phyloP scores from a whole-genome alignment of 2,329 filamentous ascomycete genomes.

The Beauveria sp. region DNA sequence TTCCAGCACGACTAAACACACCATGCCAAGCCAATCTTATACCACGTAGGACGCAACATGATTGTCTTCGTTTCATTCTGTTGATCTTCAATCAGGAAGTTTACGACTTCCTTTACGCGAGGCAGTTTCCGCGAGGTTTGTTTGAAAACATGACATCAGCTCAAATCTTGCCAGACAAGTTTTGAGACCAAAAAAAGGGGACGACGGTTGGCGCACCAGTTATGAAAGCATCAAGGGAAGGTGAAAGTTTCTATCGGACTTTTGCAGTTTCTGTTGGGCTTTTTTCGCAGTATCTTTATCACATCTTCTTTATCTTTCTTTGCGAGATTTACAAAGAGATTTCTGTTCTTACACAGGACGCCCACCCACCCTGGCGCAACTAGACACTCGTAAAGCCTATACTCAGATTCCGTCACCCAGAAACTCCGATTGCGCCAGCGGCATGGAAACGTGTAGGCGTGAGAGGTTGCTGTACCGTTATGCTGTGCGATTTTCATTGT shows the following conservation, averaged over 20 bases:
- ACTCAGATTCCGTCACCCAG: too few species aligned
- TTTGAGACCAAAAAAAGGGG: neutral
- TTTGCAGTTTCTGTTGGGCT: neutral
- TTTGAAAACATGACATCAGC: neutral
- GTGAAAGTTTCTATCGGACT: neutral
- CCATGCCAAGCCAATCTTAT: neutral
- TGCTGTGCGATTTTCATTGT: too few species aligned
- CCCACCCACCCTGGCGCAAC: neutral
- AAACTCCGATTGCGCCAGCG: too few species aligned
- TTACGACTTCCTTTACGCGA: neutral
- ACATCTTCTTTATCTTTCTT: neutral
- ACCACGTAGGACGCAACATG: neutral
- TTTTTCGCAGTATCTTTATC: neutral
- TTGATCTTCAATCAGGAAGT: neutral
- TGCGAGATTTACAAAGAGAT: slow-evolving; percentile 11
- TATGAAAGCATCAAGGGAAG: neutral
- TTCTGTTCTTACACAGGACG: neutral
- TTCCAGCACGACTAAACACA: slow-evolving; percentile 43
- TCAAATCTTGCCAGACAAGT: neutral
- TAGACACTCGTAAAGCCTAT: neutral
- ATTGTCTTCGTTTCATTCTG: neutral
- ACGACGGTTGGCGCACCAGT: neutral
- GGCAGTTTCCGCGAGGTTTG: neutral
- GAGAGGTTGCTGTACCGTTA: too few species aligned
- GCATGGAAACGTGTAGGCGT: too few species aligned